Conservation (phyloP, 441 rosid genomes). For the Rhodomyrtus psidioides region DNA sequence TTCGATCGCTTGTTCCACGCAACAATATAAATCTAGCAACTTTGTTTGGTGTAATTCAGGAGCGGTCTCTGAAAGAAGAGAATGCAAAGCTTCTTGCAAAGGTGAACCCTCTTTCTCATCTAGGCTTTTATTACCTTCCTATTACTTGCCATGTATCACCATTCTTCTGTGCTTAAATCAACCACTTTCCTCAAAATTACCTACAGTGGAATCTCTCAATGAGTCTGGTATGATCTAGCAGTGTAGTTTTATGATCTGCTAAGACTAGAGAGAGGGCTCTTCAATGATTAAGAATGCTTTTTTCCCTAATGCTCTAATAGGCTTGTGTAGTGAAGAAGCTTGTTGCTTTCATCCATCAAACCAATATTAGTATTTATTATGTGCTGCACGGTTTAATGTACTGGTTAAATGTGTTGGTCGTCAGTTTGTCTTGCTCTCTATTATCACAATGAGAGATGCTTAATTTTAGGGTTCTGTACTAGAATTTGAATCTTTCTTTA, state of each 20-base stretch:
- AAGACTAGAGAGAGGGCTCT: neutral
- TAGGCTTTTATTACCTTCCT: neutral
- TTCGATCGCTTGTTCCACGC: too few species aligned
- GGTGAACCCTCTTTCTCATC: neutral
- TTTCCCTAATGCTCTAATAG: neutral
- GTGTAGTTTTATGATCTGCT: neutral
- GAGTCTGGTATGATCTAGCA: neutral
- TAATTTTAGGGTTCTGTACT: neutral
- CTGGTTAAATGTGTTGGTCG: neutral
- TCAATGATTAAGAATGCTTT: neutral
- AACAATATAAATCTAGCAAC: too few species aligned
- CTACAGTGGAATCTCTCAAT: neutral
- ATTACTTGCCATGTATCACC: neutral
- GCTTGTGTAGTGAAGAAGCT: neutral
- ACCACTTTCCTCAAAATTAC: neutral
- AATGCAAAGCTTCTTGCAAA: too few species aligned
- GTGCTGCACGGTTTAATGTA: neutral
- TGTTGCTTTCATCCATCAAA: too few species aligned
- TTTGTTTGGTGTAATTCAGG: too few species aligned
- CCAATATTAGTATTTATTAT: neutral
- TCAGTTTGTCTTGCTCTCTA: neutral
- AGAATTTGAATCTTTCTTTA: neutral
- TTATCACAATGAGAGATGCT: neutral
- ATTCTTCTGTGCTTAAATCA: neutral
- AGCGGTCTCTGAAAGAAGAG: too few species aligned